A percentile compares a stretch with the other conserved stretches of the same genome.
phyloP scores from a whole-genome alignment of 768 basidiomycete species.

The Tricholoma sp. region DNA sequence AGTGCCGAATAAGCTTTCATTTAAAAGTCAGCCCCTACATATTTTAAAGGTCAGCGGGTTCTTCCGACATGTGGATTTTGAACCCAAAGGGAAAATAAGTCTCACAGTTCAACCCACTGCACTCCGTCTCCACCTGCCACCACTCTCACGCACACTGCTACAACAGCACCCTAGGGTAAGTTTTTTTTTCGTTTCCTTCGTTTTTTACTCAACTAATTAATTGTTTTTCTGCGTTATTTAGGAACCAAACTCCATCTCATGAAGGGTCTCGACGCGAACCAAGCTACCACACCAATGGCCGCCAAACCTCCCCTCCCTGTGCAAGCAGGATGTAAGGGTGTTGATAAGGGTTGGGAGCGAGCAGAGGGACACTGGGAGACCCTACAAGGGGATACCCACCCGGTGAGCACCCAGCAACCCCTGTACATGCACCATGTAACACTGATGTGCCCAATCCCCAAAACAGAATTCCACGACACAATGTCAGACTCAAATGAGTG shows the following conservation, averaged over 20 bases:
- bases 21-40: no score
- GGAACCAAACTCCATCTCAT: background rate
- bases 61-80: no score
- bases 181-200: background rate
- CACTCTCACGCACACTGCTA: background rate
- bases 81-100: no score
- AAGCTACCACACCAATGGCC: background rate
- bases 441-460: no score
- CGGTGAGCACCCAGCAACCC: background rate
- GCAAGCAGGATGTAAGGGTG: background rate
- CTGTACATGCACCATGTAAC: background rate
- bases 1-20: no score
- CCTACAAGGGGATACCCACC: background rate
- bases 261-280: background rate
- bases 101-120: background rate
- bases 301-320: background rate
- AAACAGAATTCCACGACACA: no score
- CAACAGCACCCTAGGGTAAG: background rate
- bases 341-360: background rate
- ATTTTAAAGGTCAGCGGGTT: no score
- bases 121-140: background rate
- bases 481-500: no score
- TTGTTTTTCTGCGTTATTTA: background rate
- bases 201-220: background rate
- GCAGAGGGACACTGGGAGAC: background rate